Base-by-base conservation (phyloP, 2,329 filamentous ascomycete species). In the Pseudofabraea citricarpa region DNA sequence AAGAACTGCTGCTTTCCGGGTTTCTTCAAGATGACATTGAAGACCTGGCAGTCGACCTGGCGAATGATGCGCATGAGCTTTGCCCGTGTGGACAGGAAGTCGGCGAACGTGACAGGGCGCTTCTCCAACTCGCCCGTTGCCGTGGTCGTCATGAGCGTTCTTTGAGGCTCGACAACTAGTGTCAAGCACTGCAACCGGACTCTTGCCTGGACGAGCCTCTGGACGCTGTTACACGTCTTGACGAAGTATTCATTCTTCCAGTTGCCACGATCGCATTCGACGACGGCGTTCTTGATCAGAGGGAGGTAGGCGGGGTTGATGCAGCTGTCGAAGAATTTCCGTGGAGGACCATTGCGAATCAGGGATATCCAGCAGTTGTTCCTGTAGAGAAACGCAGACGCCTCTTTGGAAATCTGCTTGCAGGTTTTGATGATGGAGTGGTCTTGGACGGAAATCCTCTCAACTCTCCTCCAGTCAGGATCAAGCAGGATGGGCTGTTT, bases 11-110 rank as follows among this genome's bases (percentile, higher is more conserved):
- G 45, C 23, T 9, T 31, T 24, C 31, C 40, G 22, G 21, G 6
- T 10, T 55, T 53, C 15, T 55, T 59, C 4, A 59, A 20, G 3
- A 61, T 33, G 6, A 61, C 32, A 10, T 52, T 55, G 26, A 59
- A 42, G 3, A 29, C 41, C 35, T 47, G 51, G 20, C 55, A 56
- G 12, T 29, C 38, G 8, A 61, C 36, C 12, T 41, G 43, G 5
- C 26, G 40, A 10, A 60, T 37, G 16, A 47, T 44, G 13, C 12
- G 37, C 50, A 60, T 53, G 8, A 60, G 47, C 5, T 29, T 23
- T 7, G 43, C 33, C 36, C 41, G 19, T 4, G 7, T 22, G 12
- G 33, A 49, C 2, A 60, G 43, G 32, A 58, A 59, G 40, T 57
- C 50, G 0, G 53, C 46, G 27, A 58, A 61, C 4, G 47, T 50